These are phyloP conservation scores for Boletellus ananas DNA, from an alignment of 768 basidiomycete genomes.

Conservation along the genomic window DNA sequence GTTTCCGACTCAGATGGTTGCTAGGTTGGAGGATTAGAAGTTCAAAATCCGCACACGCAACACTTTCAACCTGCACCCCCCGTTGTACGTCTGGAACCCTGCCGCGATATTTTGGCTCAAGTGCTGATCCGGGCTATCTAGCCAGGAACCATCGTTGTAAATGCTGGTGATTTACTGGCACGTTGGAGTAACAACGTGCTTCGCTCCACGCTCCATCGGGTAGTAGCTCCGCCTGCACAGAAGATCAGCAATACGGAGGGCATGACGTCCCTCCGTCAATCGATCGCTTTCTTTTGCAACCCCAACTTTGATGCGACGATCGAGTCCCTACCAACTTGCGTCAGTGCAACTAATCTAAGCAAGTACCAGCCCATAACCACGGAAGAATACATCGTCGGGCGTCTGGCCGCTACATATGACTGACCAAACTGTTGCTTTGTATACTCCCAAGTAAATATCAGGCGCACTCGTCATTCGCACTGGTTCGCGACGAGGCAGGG, in stretches of 20 bases:
- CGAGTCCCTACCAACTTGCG: conserved; percentile 65
- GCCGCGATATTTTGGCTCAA: neutral
- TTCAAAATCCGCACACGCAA: conserved; percentile 74
- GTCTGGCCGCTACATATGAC: conserved; percentile 57
- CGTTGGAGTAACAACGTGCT: conserved; percentile 83
- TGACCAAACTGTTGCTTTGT: conserved; percentile 22
- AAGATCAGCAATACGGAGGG: conserved; percentile 46
- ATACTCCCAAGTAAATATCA: neutral
- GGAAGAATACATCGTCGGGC: conserved; percentile 72
- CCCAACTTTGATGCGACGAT: conserved; percentile 69
- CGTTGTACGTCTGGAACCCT: conserved; percentile 48
- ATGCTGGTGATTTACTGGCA: conserved; percentile 75
- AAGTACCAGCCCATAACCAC: conserved; percentile 73
- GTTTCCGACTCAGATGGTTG: conserved; percentile 1
- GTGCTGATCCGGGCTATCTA: conserved; percentile 26
- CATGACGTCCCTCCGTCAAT: conserved; percentile 67
- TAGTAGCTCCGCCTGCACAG: conserved; percentile 65
- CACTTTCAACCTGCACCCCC: conserved; percentile 70
- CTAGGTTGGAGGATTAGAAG: conserved; percentile 79
- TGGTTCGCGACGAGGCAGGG: conserved; percentile 1
- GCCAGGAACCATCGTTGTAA: conserved; percentile 80
- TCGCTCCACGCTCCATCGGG: conserved; percentile 77
- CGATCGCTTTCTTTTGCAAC: conserved; percentile 86
- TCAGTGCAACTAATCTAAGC: conserved; percentile 39
- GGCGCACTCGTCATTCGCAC: neutral